Evolutionary conservation across 306 rosid species (phyloP), one percentile per base, ranked within the genome.

Genomic region (Senna siamea): DNA sequence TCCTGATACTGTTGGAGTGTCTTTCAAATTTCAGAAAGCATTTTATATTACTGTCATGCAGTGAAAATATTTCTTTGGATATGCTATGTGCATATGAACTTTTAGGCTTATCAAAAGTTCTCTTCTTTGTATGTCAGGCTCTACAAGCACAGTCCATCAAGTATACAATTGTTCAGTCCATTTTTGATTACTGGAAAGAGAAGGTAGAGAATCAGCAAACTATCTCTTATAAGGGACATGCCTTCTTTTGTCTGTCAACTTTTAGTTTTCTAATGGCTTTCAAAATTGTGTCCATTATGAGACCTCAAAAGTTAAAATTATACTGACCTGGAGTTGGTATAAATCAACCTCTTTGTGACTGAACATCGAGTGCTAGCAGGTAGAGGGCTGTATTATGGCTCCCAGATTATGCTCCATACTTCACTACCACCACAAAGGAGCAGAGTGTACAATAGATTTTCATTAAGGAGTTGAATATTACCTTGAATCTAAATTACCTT

Each of bases 171-270:
- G 62, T 92, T 76, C 86, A 78, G 83, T 71, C 82, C 4, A 82
- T 90, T 60, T 92, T 80, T 80, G 81, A 81, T 66, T 90, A 92
- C 78, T 92, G 98, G 98, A 92, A 79, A 83, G 98, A 90, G 17
- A 92, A 92, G 98, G 98, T 92, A 81, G 18, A 76, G 6, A 56
- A n/a, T 69, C 70, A 55, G 65, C 55, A 72, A 47, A 28, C 50
- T 61, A 18, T 50, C 57, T 52, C 40, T 70, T 52, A 52, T 64
- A 38, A 70, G 17, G 66, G 72, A 18, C 68, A 69, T 58, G 56
- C 41, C 28, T 60, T 47, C 62, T 6, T 74, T 44, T 80, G 57
- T 73, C 43, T 44, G 75, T 57, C 63, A 46, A 59, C 23, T 46
- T 35, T 44, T 64, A 58, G 35, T 55, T 44, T 51, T 80, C 69